Evolutionary conservation across 2,329 filamentous ascomycete genomes (phyloP).

Genomic region (Trichophyton schoenleinii): DNA sequence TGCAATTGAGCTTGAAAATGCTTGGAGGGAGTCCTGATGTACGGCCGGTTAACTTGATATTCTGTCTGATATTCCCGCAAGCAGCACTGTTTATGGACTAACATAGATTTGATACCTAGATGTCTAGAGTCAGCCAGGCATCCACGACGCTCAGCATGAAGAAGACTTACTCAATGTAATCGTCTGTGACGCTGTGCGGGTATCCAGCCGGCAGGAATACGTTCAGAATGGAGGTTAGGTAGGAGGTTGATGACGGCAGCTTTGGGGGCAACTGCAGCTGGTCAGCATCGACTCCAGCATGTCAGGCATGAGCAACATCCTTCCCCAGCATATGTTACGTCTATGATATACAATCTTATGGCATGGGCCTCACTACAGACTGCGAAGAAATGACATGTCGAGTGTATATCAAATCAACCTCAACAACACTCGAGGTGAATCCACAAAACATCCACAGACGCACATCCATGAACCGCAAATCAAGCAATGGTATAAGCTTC

Average conservation of each 20-base stretch:
- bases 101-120: constrained; percentile 51
- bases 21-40: constrained; percentile 30
- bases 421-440: no score
- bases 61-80: no score
- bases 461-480: no score
- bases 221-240: constrained; percentile 42
- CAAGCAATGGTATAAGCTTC: no score
- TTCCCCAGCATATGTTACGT: not conserved
- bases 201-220: constrained; percentile 81
- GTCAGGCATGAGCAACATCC: not conserved
- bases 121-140: not conserved
- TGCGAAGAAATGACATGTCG: no score
- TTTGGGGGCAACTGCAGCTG: constrained; percentile 6
- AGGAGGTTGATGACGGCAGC: constrained; percentile 16
- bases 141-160: constrained; percentile 8
- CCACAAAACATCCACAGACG: no score
- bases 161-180: constrained; percentile 56
- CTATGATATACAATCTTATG: not conserved
- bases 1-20: constrained; percentile 32
- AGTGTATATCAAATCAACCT: no score
- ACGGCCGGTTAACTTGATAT: not conserved
- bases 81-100: constrained; percentile 17
- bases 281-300: not conserved
- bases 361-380: no score
- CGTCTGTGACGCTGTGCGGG: constrained; percentile 69